Evolutionary conservation across 139 green algal species (phyloP), one percentile per base, ranked within the genome.

Genomic region (Marvania coccoides): DNA sequence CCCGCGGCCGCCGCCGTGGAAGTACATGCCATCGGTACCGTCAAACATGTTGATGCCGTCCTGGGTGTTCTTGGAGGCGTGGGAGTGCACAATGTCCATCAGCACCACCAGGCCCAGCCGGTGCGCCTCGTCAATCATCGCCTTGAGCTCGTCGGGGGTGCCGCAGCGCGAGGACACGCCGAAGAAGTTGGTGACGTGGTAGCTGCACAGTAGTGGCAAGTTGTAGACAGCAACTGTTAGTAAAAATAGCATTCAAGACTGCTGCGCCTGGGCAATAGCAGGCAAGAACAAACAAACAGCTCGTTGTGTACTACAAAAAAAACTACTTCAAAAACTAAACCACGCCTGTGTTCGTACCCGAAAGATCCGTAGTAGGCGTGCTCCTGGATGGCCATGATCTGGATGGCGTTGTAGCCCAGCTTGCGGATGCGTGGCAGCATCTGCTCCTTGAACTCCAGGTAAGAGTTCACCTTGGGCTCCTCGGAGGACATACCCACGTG

Each of bases 31-130:
- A 55, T 96, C 90, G 4, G 87, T 92, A 68, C 94, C 94, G 67
- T 99, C 94, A 81, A 97, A 99, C 85, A 94, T 96, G 86, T 96
- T 97, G 82, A 99, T 91, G 75, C 94, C 94, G 70, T 99, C 94
- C 47, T 60, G 80, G 36, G 77, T 92, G 87, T 80, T 80, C 74
- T 96, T 96, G 47, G 74, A 88, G 29, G 94, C 94, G 70, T 99
- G 94, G 7, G 72, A 82, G 83, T 94, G 87, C 47, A 94, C 87
- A 34, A 92, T 82, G 76, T 94, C 87, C 81, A 94, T 93, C 13
- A 94, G 76, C 54, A 94, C 87, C 2, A 87, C 39, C 53, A 98
- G 47, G 39, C 92, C 92, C 60, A 96, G 65, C 40, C 77, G 60
- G 74, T 96, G 88, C 5, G 90, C 91, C 73, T 92, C 83, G 69